phyloP scores from a whole-genome alignment of 139 green algal genomes.

The Ettlia oleoabundans region DNA sequence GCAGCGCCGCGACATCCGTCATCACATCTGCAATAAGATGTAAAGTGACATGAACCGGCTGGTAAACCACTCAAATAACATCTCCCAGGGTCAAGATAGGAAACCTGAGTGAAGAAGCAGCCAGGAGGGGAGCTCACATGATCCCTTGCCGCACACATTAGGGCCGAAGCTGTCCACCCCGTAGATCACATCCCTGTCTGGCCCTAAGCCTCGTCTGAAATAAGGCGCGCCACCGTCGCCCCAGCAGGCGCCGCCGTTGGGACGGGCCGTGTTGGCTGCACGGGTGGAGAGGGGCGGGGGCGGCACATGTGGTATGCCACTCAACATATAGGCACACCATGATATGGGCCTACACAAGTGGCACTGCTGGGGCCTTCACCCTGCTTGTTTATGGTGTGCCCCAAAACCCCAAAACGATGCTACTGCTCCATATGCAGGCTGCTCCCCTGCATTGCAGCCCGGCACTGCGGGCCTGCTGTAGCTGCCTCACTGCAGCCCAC shows the following conservation, averaged over 20 bases:
- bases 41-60: no score
- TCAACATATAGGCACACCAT: no score
- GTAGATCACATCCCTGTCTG: neutral
- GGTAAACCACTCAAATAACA: no score
- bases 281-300: no score
- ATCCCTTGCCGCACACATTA: neutral
- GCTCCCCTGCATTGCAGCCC: neutral
- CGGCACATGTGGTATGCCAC: no score
- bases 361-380: neutral
- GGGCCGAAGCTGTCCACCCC: neutral
- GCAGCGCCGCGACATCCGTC: neutral
- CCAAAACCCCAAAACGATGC: neutral
- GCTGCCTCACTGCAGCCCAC: no score
- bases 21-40: no score
- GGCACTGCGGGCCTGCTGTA: neutral
- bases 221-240: neutral
- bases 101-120: no score
- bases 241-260: neutral
- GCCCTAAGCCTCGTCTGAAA: neutral
- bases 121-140: no score
- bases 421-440: neutral
- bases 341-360: no score
- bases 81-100: no score
- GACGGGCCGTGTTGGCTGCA: neutral
- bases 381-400: neutral